These are phyloP conservation scores for Vicia sativa DNA, from an alignment of 306 rosid genomes.

Conservation along the genomic window DNA sequence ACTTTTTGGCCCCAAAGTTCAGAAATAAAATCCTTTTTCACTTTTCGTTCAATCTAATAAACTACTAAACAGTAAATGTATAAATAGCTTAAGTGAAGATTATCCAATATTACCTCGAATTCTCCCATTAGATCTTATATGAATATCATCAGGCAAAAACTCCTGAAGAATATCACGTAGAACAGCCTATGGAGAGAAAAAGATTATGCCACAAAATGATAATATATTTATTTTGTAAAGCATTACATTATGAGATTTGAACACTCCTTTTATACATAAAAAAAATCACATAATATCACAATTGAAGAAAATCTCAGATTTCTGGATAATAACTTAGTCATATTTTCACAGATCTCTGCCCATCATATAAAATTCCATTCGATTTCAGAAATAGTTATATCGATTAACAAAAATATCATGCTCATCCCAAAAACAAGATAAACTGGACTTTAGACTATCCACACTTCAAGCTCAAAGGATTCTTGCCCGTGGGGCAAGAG, in stretches of 20 bases:
- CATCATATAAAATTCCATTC: neutral
- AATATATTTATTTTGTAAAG: neutral
- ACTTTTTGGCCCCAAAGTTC: too few species aligned
- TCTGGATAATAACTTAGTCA: slow-evolving; percentile 18
- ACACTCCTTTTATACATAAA: neutral
- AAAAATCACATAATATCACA: neutral
- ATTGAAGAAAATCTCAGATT: neutral
- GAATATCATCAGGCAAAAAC: slow-evolving; percentile 85
- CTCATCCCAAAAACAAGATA: neutral
- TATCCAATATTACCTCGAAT: slow-evolving; percentile 69
- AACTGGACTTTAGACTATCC: neutral
- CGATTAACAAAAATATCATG: neutral
- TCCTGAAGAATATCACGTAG: slow-evolving; percentile 74
- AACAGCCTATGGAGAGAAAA: slow-evolving; percentile 72
- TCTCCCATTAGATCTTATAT: slow-evolving; percentile 83
- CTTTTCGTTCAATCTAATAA: too few species aligned
- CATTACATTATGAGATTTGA: slow-evolving; percentile 2
- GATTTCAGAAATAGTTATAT: slow-evolving; percentile 1
- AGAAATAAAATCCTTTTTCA: too few species aligned
- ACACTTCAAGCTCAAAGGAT: slow-evolving; percentile 3
- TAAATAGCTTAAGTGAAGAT: neutral
- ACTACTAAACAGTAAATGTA: too few species aligned
- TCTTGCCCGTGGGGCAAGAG: neutral
- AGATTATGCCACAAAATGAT: neutral
- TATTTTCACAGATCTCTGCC: slow-evolving; percentile 30